phyloP scores from a whole-genome alignment of 2,329 filamentous ascomycete species.

The Sporothrix mexicana region DNA sequence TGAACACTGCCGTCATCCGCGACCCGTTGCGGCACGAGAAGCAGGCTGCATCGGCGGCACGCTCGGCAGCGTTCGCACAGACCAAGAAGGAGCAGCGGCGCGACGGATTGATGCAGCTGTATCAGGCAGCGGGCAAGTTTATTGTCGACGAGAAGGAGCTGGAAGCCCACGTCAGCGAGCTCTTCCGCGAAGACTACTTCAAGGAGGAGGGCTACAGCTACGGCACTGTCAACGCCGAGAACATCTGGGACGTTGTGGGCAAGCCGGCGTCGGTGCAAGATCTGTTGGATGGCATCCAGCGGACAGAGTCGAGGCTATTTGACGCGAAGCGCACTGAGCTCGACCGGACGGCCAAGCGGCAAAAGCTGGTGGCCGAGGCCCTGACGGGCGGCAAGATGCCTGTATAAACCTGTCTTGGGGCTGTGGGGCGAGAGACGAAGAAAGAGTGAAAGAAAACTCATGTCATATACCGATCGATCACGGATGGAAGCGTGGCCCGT shows the following conservation, averaged over 20 bases:
- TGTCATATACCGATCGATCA: neutral
- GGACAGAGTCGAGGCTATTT: constrained; percentile 45
- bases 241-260: constrained; percentile 59
- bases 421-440: neutral
- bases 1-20: constrained; percentile 58
- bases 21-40: constrained; percentile 68
- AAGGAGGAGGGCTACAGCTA: constrained; percentile 48
- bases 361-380: constrained; percentile 62
- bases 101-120: constrained; percentile 81
- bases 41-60: constrained; percentile 52
- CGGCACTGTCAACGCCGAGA: constrained; percentile 46
- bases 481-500: neutral
- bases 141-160: constrained; percentile 84
- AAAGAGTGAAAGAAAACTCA: neutral
- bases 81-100: constrained; percentile 65
- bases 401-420: constrained; percentile 11
- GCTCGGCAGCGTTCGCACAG: constrained; percentile 52
- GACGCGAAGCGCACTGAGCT: constrained; percentile 49
- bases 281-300: constrained; percentile 51
- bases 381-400: constrained; percentile 64
- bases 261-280: constrained; percentile 53
- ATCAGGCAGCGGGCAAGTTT: constrained; percentile 85
- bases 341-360: constrained; percentile 56
- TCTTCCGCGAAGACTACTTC: constrained; percentile 73
- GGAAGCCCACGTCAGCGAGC: constrained; percentile 70